A percentile compares a stretch with the other conserved stretches of the same genome.
These are phyloP conservation scores for Calonectria honghensis DNA, from an alignment of 2,329 filamentous ascomycete genomes.

Conservation along the genomic window DNA sequence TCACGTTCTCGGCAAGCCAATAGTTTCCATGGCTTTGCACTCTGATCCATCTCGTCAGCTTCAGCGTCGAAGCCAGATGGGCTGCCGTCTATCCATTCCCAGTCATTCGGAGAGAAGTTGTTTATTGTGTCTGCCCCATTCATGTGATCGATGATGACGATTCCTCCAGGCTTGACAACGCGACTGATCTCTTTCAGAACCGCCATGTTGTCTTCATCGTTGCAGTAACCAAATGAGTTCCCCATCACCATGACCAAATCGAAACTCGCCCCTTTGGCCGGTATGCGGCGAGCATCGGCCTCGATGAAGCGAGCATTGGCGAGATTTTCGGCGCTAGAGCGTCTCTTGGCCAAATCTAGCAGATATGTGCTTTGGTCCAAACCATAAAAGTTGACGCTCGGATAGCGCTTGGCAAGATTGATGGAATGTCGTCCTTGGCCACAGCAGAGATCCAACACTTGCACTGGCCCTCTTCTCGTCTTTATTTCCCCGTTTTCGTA, in stretches of 20 bases:
- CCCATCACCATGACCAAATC: conserved; percentile 7
- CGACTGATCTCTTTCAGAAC: conserved; percentile 15
- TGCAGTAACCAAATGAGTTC: conserved; percentile 19
- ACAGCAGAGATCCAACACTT: conserved; percentile 14
- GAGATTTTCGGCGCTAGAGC: background rate
- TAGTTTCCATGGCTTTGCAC: background rate
- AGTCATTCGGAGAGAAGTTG: conserved; percentile 11
- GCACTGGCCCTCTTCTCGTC: background rate
- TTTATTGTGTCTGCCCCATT: conserved; percentile 7
- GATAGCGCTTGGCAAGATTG: conserved; percentile 13
- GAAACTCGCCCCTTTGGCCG: conserved; percentile 7
- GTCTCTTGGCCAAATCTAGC: conserved; percentile 1
- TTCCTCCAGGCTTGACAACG: background rate
- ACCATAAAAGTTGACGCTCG: conserved; percentile 14
- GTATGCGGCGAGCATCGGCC: conserved; percentile 1
- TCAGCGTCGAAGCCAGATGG: background rate
- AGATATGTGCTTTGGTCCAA: conserved; percentile 9
- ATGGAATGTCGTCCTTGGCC: conserved; percentile 6
- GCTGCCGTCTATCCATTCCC: conserved; percentile 14
- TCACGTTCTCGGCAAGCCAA: conserved; percentile 14
- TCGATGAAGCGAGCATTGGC: conserved; percentile 9
- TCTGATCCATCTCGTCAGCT: background rate
- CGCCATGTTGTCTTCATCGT: background rate
- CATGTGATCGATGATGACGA: conserved; percentile 16
- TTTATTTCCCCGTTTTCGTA: background rate